Evolutionary conservation across 1,284 basidiomycete genomes (phyloP), one percentile per base, ranked within the genome.

Genomic region (Naganishia sp.): DNA sequence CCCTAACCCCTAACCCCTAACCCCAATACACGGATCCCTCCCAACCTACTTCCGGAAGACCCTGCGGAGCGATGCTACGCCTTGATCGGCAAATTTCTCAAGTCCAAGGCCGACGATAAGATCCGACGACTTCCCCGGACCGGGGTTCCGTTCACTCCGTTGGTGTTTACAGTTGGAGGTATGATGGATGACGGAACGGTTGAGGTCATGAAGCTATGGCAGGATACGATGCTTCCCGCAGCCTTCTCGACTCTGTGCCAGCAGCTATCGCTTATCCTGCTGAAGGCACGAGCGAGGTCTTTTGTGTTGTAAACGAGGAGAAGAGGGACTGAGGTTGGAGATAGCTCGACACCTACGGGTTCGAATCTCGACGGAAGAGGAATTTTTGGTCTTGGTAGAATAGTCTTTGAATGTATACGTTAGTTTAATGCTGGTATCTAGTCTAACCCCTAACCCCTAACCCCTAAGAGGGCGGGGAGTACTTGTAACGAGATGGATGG

Each of bases 201-300:
- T 6, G 42, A 55, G 11, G 33, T 28, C 1, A 16, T 55, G 16
- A 55, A 55, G 33, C 3, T 36, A 15, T 55, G 53, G 53, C 55
- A 56, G 42, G 39, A 56, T 1, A 43, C 42, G 3, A 10, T 56
- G 10, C 18, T 42, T 2, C 42, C 55, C n/a, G 21, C 42, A 15
- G 55, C 55, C 11, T 56, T 56, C 39, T 56, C 55, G 7, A 36
- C 39, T 5, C 55, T 56, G 0, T 56, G 53, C 18, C 53, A 55
- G 39, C 53, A 55, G 13, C 53, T 55, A 10, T 55, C 53, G 3
- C 33, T 55, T 0, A 55, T 55, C 18, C 53, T 55, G 15, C 5
- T 55, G 33, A 55, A 36, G 39, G 53, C 53, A 2, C 33, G 53
- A 1, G 53, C 53, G 31, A 55, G 39, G 33, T 55, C 53, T 7